Base-by-base conservation (phyloP, 1,139 yeast genomes). In the Citeromyces siamensis region DNA sequence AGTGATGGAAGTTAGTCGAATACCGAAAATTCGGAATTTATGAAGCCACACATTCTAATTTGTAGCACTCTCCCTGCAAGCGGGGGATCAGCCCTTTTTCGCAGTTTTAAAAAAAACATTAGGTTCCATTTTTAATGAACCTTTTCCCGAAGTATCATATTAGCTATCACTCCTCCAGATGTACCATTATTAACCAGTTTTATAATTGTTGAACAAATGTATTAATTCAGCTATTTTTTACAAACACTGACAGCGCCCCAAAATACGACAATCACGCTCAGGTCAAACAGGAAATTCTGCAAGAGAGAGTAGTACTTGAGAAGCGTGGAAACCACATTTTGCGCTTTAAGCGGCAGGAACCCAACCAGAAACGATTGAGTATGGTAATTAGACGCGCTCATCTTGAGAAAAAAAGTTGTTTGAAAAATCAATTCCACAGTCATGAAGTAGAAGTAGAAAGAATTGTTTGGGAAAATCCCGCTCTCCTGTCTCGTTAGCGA, bases 261-360 rank as follows among this genome's bases (percentile, higher is more conserved):
- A 13, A 56, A 42, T 2, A 66, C 48, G 29, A 66, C 45, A 10
- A 65, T 52, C 37, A 60, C 53, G 32, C 66, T 54, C 17, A 66
- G 38, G 47, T 67, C 74, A 31, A 60, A 51, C 28, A 64, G 37
- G 21, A 60, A 52, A 46, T 62, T 49, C 2, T 58, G 50, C 6
- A 61, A 38, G 18, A 66, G 48, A 39, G 65, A 70, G 47, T 56
- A 50, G 44, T 66, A 65, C 44, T 50, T 54, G 26, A 55, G 43
- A 3, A 48, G 41, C 32, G 50, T 37, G 33, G 45, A 48, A 29
- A 56, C 37, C 13, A 50, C 42, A 7, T 39, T 32, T 32, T 44
- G 48, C 42, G 46, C 45, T 2, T 37, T 36, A 2, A 38, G 40
- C 0, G 59, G 48, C 4, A 58, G 18, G 28, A 58, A 41, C 2